Conservation (phyloP, 2,329 filamentous ascomycete genomes). For the Coccinonectria pachysandricola region DNA sequence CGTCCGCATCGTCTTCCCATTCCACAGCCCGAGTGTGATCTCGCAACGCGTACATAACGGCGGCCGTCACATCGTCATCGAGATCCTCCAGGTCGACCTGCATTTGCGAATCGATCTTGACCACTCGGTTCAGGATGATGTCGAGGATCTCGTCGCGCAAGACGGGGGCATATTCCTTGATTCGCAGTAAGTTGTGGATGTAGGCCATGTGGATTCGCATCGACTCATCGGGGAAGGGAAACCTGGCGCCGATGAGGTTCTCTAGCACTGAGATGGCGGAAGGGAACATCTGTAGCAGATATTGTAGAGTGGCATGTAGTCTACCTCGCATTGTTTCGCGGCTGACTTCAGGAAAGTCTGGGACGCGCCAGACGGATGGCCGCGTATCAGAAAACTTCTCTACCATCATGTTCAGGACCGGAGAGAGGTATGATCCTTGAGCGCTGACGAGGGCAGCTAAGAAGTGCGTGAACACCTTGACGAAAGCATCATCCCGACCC, state of each 20-base stretch:
- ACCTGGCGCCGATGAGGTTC: constrained; percentile 54
- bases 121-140: constrained; percentile 72
- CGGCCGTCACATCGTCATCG: constrained; percentile 76
- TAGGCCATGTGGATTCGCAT: constrained; percentile 78
- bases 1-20: constrained; percentile 45
- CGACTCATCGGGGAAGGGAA: constrained; percentile 68
- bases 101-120: constrained; percentile 93
- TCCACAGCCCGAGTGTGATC: constrained; percentile 13
- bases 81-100: constrained; percentile 88
- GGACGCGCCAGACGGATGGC: constrained; percentile 35
- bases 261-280: constrained; percentile 63
- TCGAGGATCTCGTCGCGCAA: constrained; percentile 72
- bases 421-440: constrained; percentile 65
- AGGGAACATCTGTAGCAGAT: constrained; percentile 71
- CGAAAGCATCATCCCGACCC: constrained; percentile 53
- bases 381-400: constrained; percentile 56
- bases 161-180: constrained; percentile 69
- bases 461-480: constrained; percentile 57
- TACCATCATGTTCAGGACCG: constrained; percentile 71
- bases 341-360: constrained; percentile 48
- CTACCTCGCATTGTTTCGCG: constrained; percentile 58
- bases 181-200: constrained; percentile 68
- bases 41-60: constrained; percentile 47
- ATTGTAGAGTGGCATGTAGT: constrained; percentile 64
- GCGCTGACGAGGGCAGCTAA: constrained; percentile 67